A percentile compares a stretch with the other conserved stretches of the same genome.
Evolutionary conservation across 306 rosid species (phyloP).

Genomic region (Arachis stenosperma): DNA sequence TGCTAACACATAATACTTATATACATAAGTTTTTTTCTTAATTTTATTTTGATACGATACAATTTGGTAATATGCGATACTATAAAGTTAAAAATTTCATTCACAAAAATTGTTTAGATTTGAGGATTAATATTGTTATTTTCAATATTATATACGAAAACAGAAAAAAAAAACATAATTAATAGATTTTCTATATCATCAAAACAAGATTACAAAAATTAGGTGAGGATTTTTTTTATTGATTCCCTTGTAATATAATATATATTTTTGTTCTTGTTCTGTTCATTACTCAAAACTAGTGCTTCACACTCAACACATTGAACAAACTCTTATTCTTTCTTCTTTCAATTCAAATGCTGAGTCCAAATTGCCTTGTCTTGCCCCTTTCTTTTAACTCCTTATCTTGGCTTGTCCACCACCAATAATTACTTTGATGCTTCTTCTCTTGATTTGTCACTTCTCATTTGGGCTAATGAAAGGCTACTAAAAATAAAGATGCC

Average conservation of each 20-base stretch:
- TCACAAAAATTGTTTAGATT: too few species aligned
- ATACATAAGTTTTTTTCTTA: too few species aligned
- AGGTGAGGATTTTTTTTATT: constrained; percentile 46
- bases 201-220: constrained; percentile 46
- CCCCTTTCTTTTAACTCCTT: background rate
- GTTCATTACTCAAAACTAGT: constrained; percentile 50
- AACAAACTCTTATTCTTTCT: constrained; percentile 40
- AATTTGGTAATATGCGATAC: too few species aligned
- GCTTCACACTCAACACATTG: constrained; percentile 33
- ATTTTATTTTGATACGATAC: too few species aligned
- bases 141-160: too few species aligned
- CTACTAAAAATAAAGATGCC: constrained; percentile 16
- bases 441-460: constrained; percentile 33
- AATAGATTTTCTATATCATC: constrained; percentile 44
- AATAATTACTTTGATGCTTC: constrained; percentile 17
- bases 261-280: constrained; percentile 43
- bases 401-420: constrained; percentile 3
- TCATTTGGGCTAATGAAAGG: constrained; percentile 29
- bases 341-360: constrained; percentile 50
- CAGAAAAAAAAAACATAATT: constrained; percentile 2
- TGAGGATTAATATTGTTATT: too few species aligned
- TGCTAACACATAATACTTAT: too few species aligned
- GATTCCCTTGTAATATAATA: constrained; percentile 39
- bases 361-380: constrained; percentile 34
- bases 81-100: too few species aligned